phyloP scores from a whole-genome alignment of 2,329 filamentous ascomycete species.

The Exophiala xenobiotica region DNA sequence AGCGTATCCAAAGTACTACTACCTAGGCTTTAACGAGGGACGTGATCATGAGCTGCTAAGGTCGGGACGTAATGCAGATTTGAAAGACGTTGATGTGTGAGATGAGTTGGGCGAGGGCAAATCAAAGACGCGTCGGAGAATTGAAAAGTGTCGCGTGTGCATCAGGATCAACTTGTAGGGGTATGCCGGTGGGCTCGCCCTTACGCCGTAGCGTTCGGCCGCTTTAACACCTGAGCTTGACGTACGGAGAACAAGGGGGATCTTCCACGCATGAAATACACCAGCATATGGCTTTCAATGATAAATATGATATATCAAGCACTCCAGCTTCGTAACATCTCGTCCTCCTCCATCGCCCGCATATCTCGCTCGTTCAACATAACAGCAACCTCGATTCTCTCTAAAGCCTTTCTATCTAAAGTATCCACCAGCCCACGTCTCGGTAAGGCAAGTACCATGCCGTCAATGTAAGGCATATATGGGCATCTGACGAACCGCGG shows the following conservation, averaged over 20 bases:
- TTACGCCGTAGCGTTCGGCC: no score
- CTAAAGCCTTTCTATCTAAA: neutral
- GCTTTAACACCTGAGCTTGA: no score
- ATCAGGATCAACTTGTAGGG: neutral
- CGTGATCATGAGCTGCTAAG: no score
- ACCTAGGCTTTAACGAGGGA: no score
- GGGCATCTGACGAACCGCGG: slow-evolving; percentile 5
- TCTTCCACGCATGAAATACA: no score
- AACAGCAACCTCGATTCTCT: slow-evolving; percentile 11
- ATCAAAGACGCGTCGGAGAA: neutral
- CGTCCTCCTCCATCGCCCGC: slow-evolving; percentile 4
- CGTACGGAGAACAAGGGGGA: no score
- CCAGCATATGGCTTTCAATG: no score
- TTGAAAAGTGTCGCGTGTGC: slow-evolving; percentile 1
- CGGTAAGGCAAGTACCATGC: slow-evolving; percentile 8
- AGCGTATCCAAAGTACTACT: no score
- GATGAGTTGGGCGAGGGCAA: no score
- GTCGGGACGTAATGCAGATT: neutral
- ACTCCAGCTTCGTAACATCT: slow-evolving; percentile 9
- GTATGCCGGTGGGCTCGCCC: neutral
- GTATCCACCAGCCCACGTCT: slow-evolving; percentile 5
- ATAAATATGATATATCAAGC: no score
- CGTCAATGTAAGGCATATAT: slow-evolving; percentile 12
- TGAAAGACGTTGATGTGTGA: no score
- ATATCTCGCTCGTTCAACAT: slow-evolving; percentile 11